Evolutionary conservation across 495 filamentous ascomycete genomes (phyloP).

Genomic region (Ramalina intermedia): DNA sequence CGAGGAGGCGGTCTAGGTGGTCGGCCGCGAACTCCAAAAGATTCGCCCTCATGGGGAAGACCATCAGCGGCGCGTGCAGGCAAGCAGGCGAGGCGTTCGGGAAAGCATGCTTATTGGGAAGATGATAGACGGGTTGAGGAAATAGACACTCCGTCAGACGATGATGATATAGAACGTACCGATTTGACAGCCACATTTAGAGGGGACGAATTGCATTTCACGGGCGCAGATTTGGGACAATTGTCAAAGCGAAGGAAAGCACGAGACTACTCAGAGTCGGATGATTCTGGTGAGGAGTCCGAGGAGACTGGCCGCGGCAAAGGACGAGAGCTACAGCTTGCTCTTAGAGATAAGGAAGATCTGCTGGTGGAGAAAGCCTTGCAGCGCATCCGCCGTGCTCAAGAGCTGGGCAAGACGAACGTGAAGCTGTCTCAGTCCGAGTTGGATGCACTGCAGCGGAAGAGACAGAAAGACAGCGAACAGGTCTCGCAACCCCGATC

Average conservation of each 20-base stretch:
- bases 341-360: slow-evolving; percentile 54
- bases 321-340: slow-evolving; percentile 34
- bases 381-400: slow-evolving; percentile 60
- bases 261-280: slow-evolving; percentile 30
- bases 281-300: slow-evolving; percentile 36
- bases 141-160: slow-evolving; percentile 50
- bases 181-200: slow-evolving; percentile 35
- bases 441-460: slow-evolving; percentile 60
- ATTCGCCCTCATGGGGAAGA: slow-evolving; percentile 96
- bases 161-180: slow-evolving; percentile 37
- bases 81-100: slow-evolving; percentile 43
- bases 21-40: slow-evolving; percentile 98
- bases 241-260: slow-evolving; percentile 29
- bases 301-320: slow-evolving; percentile 35
- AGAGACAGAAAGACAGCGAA: slow-evolving; percentile 38
- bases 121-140: slow-evolving; percentile 50
- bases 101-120: slow-evolving; percentile 35
- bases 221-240: slow-evolving; percentile 40
- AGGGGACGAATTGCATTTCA: slow-evolving; percentile 48
- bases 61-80: slow-evolving; percentile 69
- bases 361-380: slow-evolving; percentile 58
- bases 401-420: slow-evolving; percentile 55
- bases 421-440: slow-evolving; percentile 64
- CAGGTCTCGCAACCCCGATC: slow-evolving; percentile 28
- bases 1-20: slow-evolving; percentile 99